Evolutionary conservation across 805 yeast species (phyloP), one percentile per base, ranked within the genome.

Genomic region (Suhomyces canberraensis): DNA sequence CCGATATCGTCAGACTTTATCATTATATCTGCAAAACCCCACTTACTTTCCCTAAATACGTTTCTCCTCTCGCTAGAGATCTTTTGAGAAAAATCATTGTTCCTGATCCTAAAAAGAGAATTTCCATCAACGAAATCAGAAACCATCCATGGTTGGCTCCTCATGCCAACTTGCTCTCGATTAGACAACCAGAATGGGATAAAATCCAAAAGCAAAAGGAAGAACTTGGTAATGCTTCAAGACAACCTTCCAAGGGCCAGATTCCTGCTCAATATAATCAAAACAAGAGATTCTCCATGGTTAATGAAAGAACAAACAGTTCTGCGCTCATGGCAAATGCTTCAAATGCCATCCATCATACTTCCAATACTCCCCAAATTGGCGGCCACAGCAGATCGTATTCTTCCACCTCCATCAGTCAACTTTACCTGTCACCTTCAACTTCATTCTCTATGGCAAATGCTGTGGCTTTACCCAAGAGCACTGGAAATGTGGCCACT

Each of bases 131-230:
- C 49, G 83, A 80, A 38, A 80, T 91, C 16, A 73, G 91, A 47
- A 69, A 78, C 19, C 98, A 91, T 59, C 78, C 84, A 18, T 91
- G 98, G 98, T 61, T 93, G 38, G 67, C 82, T n/a, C 84, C 88
- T 3, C 89, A 91, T 63, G 79, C 81, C 11, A 81, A 81, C 47
- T 84, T 90, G 65, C 66, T 93, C 46, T 78, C 93, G 0, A 83
- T 89, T 20, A 76, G 91, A 14, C 95, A 96, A 28, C 73, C 76
- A 3, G 96, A 91, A 56, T 93, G 97, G 97, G 98, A 91, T 58
- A 69, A 69, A 38, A 66, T 69, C 37, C 69, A 60, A 39, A 44
- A 54, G 21, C 35, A 32, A 25, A 27, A 34, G 16, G 68, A 63
- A 48, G 52, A 59, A 32, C 34, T 36, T 19, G 30, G 41, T n/a